These are phyloP conservation scores for Neurospora sp. DNA, from an alignment of 495 filamentous ascomycete species.

Conservation along the genomic window DNA sequence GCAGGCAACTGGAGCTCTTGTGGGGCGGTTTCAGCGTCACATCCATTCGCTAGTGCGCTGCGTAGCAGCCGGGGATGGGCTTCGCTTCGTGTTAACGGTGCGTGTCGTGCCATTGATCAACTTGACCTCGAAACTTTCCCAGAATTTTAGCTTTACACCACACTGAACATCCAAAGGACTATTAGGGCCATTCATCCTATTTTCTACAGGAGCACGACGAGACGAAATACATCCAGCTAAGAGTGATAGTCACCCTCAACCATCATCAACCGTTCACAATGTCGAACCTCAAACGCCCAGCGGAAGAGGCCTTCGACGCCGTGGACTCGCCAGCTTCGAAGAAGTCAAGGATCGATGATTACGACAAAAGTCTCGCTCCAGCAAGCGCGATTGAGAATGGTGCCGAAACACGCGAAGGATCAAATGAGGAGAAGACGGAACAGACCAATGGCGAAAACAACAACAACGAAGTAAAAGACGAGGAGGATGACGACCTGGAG, in stretches of 20 bases:
- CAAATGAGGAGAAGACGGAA: neutral
- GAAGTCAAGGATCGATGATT: slow-evolving; percentile 57
- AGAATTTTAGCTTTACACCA: neutral
- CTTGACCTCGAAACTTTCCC: neutral
- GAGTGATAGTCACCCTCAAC: neutral
- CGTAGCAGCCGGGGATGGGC: neutral
- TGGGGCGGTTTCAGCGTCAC: neutral
- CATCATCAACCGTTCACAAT: neutral
- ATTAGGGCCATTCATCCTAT: neutral
- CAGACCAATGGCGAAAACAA: neutral
- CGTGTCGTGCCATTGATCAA: neutral
- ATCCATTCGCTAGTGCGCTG: neutral
- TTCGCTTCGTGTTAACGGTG: neutral
- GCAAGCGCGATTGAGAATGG: slow-evolving; percentile 20
- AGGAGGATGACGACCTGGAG: slow-evolving; percentile 6
- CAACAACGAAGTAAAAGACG: neutral
- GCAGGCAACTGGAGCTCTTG: neutral
- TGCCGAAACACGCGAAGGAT: slow-evolving; percentile 23
- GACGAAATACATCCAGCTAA: neutral
- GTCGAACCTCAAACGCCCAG: slow-evolving; percentile 65
- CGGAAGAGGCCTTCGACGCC: slow-evolving; percentile 66
- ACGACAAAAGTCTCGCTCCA: slow-evolving; percentile 24
- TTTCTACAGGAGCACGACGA: neutral
- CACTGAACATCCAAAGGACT: neutral
- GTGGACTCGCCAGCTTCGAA: slow-evolving; percentile 65